Evolutionary conservation across 441 rosid species (phyloP).

Genomic region (Pelargonium fulgidum): DNA sequence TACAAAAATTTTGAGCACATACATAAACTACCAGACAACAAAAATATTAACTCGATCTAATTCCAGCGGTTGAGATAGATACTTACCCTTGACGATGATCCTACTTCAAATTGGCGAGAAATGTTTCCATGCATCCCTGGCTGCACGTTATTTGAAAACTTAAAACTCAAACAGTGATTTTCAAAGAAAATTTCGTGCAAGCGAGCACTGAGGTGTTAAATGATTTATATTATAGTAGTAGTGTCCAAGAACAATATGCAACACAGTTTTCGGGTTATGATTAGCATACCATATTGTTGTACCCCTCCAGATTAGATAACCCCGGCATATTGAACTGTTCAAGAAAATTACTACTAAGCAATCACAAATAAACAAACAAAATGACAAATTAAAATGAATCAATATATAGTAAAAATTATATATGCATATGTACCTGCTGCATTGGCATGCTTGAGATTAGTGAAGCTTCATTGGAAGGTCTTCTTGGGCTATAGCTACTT

Average conservation of each 20-base stretch:
- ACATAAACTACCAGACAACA: background rate
- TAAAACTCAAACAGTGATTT: background rate
- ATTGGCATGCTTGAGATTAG: background rate
- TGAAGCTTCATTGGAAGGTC: conserved; percentile 1
- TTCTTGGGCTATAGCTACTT: conserved; percentile 4
- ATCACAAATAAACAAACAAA: too few species aligned
- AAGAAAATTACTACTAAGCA: too few species aligned
- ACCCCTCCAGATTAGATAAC: background rate
- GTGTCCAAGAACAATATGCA: too few species aligned
- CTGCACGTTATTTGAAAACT: background rate
- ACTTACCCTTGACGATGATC: background rate
- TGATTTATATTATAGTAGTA: background rate
- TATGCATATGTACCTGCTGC: background rate
- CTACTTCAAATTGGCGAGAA: background rate
- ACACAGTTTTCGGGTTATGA: background rate
- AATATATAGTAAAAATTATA: too few species aligned
- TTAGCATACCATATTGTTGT: background rate
- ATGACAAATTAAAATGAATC: too few species aligned
- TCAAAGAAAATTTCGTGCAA: background rate
- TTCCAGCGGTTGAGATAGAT: background rate
- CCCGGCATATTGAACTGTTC: background rate
- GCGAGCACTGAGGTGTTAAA: too few species aligned
- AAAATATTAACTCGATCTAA: background rate
- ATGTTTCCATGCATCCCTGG: background rate
- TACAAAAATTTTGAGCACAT: background rate